Evolutionary conservation across 208 protist species (phyloP).

Genomic region (Trypanosoma caninum): DNA sequence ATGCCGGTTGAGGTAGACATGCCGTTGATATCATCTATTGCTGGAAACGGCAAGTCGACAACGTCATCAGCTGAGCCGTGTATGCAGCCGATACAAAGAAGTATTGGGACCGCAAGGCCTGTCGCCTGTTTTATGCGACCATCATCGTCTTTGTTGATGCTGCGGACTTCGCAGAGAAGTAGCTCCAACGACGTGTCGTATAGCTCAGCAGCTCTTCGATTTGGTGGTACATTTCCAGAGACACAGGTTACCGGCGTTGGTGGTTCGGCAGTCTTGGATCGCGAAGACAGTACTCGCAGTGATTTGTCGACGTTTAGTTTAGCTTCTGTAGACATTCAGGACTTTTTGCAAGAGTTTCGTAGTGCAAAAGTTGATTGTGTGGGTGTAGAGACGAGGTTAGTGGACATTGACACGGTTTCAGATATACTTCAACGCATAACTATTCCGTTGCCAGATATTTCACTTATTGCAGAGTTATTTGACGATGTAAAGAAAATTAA

Average conservation of each 20-base stretch:
- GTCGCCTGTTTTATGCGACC: conserved; percentile 4
- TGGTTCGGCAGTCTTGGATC: conserved; percentile 8
- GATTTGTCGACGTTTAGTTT: conserved; percentile 58
- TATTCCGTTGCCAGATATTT: conserved; percentile 47
- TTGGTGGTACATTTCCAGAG: neutral
- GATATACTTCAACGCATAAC: conserved; percentile 52
- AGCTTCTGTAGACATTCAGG: conserved; percentile 62
- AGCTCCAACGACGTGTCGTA: conserved; percentile 21
- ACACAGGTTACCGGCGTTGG: neutral
- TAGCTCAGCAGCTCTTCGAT: conserved; percentile 10
- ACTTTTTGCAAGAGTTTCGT: conserved; percentile 67
- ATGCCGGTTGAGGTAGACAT: neutral
- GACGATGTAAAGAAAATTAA: conserved; percentile 43
- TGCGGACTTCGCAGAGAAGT: conserved; percentile 17
- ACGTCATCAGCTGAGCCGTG: conserved; percentile 1
- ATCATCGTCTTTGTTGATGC: conserved; percentile 10
- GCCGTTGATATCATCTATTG: neutral
- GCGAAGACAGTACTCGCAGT: conserved; percentile 38
- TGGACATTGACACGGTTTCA: conserved; percentile 56
- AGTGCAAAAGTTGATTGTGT: conserved; percentile 51
- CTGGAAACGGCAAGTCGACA: neutral
- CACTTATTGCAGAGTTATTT: conserved; percentile 61
- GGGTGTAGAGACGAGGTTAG: conserved; percentile 26
- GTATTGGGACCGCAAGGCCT: conserved; percentile 13
- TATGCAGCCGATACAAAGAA: neutral